phyloP scores from a whole-genome alignment of 2,329 filamentous ascomycete genomes.

The Decorospora gaudefroyi region DNA sequence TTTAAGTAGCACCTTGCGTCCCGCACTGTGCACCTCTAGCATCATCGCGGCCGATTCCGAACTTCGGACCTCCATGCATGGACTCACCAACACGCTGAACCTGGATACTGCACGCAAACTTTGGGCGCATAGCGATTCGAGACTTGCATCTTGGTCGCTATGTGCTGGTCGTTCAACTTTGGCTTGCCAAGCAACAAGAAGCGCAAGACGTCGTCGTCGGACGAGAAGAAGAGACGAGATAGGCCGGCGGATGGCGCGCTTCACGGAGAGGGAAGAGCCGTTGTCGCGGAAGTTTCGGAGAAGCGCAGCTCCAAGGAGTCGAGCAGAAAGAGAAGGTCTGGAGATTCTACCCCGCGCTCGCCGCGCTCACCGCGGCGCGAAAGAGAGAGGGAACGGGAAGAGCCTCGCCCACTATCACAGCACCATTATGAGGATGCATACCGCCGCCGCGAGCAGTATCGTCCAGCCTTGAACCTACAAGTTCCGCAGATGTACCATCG shows the following conservation, averaged over 20 bases:
- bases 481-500: conserved; percentile 39
- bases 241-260: conserved; percentile 28
- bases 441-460: conserved; percentile 25
- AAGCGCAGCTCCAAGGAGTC: conserved; percentile 40
- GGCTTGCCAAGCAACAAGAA: conserved; percentile 39
- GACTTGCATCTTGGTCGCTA: conserved; percentile 35
- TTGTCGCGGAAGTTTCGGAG: conserved; percentile 35
- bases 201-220: conserved; percentile 34
- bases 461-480: conserved; percentile 32
- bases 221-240: conserved; percentile 40
- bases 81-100: conserved; percentile 21
- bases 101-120: conserved; percentile 20
- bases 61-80: conserved; percentile 33
- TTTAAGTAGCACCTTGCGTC: conserved; percentile 40
- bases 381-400: conserved; percentile 29
- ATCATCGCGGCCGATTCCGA: conserved; percentile 31
- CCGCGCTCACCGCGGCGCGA: conserved; percentile 32
- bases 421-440: conserved; percentile 23
- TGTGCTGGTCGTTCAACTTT: conserved; percentile 48
- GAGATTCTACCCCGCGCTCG: conserved; percentile 23
- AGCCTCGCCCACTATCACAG: conserved; percentile 27
- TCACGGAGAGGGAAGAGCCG: conserved; percentile 29
- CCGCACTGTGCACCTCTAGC: conserved; percentile 27
- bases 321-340: conserved; percentile 32
- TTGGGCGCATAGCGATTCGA: conserved; percentile 36